Conservation (phyloP, 768 basidiomycete genomes). For the Russula earlei region DNA sequence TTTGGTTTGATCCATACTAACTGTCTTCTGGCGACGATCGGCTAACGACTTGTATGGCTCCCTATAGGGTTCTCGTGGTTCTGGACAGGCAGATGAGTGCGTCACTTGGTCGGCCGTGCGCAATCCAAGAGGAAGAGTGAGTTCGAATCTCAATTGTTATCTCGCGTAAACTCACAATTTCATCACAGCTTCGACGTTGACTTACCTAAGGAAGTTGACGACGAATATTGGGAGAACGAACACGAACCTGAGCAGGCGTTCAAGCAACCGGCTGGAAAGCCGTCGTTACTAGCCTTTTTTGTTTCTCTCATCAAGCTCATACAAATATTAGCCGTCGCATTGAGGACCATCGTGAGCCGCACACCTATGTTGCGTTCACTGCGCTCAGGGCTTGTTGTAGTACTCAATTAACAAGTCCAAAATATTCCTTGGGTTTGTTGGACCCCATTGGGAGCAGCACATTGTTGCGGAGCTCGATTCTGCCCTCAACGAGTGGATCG, state of each 20-base stretch:
- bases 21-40: neutral
- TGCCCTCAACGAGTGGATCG: constrained; percentile 38
- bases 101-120: constrained; percentile 57
- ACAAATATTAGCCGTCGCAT: constrained; percentile 52
- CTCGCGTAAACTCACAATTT: constrained; percentile 13
- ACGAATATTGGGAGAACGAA: constrained; percentile 20
- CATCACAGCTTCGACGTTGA: constrained; percentile 21
- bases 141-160: constrained; percentile 22
- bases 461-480: constrained; percentile 41
- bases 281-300: constrained; percentile 46
- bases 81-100: constrained; percentile 41
- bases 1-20: constrained; percentile 36
- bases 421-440: constrained; percentile 41
- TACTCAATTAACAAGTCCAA: constrained; percentile 66
- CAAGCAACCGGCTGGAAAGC: constrained; percentile 54
- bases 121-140: constrained; percentile 68
- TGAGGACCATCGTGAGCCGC: constrained; percentile 47
- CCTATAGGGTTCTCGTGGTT: constrained; percentile 37
- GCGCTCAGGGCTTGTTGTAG: constrained; percentile 27
- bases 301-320: constrained; percentile 46
- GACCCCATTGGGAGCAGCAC: constrained; percentile 40
- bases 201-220: constrained; percentile 17
- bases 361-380: neutral
- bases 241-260: constrained; percentile 29
- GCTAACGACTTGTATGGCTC: neutral